Conservation (phyloP, 495 filamentous ascomycete genomes). For the Xylaria palmicola region DNA sequence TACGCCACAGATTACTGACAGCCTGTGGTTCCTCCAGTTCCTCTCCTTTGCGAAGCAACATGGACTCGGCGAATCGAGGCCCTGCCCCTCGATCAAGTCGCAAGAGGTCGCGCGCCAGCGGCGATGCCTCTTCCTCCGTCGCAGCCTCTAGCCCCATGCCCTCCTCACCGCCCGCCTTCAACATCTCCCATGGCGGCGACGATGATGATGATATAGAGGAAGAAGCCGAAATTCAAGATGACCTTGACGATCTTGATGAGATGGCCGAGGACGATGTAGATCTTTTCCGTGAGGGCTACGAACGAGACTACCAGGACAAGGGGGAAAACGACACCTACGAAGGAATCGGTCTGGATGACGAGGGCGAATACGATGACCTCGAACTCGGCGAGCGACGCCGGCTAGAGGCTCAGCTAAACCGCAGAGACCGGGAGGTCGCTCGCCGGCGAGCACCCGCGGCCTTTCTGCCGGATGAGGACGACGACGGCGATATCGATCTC, state of each 20-base stretch:
- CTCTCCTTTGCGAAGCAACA: constrained; percentile 79
- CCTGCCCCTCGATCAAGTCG: constrained; percentile 56
- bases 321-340: constrained; percentile 51
- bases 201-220: constrained; percentile 65
- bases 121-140: constrained; percentile 63
- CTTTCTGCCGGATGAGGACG: constrained; percentile 75
- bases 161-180: constrained; percentile 52
- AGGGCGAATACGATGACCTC: constrained; percentile 65
- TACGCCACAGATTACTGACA: background rate
- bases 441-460: constrained; percentile 76
- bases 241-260: constrained; percentile 93
- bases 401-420: constrained; percentile 79
- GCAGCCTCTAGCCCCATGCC: constrained; percentile 55
- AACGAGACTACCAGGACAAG: constrained; percentile 71
- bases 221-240: constrained; percentile 69
- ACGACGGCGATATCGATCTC: constrained; percentile 78
- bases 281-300: constrained; percentile 87
- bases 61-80: constrained; percentile 85
- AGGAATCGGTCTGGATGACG: constrained; percentile 44
- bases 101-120: constrained; percentile 83
- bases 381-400: constrained; percentile 84
- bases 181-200: constrained; percentile 55
- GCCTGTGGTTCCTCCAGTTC: background rate
- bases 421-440: constrained; percentile 77
- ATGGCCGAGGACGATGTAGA: constrained; percentile 97